Conservation (phyloP, 2,329 filamentous ascomycete species). For the Calonectria fujianensis region DNA sequence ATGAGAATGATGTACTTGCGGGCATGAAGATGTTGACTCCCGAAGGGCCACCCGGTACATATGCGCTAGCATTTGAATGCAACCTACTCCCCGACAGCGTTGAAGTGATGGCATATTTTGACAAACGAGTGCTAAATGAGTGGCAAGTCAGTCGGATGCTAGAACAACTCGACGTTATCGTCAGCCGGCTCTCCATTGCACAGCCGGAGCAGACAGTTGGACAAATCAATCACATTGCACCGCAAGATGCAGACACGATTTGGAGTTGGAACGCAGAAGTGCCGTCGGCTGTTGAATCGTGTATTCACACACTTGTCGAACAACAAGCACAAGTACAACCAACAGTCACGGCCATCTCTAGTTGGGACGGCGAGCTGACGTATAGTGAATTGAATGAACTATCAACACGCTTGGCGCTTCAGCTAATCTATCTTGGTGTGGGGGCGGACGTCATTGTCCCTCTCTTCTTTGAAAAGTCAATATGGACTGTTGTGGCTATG, state of each 20-base stretch:
- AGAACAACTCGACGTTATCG: slow-evolving; percentile 30
- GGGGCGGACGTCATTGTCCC: not conserved
- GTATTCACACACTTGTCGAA: not conserved
- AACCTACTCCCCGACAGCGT: slow-evolving; percentile 9
- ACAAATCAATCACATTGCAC: slow-evolving; percentile 27
- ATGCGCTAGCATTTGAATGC: slow-evolving; percentile 25
- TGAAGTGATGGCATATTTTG: slow-evolving; percentile 11
- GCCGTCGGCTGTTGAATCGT: not conserved
- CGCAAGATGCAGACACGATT: not conserved
- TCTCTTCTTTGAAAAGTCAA: slow-evolving; percentile 20
- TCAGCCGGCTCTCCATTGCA: slow-evolving; percentile 14
- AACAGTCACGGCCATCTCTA: not conserved
- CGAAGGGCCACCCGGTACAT: slow-evolving; percentile 2
- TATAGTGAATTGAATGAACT: not conserved
- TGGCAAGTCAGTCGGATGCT: not conserved
- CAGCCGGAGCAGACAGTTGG: not conserved
- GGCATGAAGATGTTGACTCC: not conserved
- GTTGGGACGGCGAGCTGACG: not conserved
- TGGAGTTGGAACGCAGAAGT: not conserved
- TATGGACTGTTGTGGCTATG: slow-evolving; percentile 16
- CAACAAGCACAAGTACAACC: not conserved
- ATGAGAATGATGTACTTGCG: not conserved
- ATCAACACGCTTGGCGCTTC: not conserved
- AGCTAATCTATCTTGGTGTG: not conserved
- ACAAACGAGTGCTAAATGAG: not conserved